Evolutionary conservation across 2,329 filamentous ascomycete genomes (phyloP).

Genomic region (Alternaria triticimaculans): DNA sequence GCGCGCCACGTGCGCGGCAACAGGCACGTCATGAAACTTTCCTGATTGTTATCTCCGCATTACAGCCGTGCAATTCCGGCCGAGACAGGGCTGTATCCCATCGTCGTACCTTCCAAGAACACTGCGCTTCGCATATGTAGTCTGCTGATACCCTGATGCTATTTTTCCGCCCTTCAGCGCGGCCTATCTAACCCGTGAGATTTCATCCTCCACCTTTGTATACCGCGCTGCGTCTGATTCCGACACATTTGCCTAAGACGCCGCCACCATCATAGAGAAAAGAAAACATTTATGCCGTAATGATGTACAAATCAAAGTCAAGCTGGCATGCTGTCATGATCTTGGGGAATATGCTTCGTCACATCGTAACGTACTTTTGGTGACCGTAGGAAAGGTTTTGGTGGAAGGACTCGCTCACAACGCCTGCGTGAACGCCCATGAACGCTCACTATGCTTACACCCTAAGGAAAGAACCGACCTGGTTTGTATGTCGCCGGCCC

Average conservation of each 20-base stretch:
- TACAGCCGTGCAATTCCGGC: neutral
- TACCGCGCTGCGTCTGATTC: conserved; percentile 3
- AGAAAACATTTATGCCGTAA: conserved; percentile 14
- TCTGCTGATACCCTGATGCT: conserved; percentile 4
- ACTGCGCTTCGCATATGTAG: neutral
- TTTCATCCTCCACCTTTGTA: neutral
- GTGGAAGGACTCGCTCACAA: conserved; percentile 24
- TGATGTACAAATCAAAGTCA: conserved; percentile 32
- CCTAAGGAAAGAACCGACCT: conserved; percentile 25
- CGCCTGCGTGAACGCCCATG: conserved; percentile 37
- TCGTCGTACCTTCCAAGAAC: neutral
- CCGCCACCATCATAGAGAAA: conserved; percentile 12
- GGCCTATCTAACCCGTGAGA: conserved; percentile 12
- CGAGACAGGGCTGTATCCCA: neutral
- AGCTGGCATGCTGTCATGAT: conserved; percentile 30
- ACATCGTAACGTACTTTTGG: conserved; percentile 42
- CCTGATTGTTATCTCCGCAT: conserved; percentile 5
- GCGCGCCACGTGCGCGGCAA: neutral
- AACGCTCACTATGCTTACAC: conserved; percentile 48
- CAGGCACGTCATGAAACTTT: conserved; percentile 18
- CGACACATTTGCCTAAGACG: conserved; percentile 2
- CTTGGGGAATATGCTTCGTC: conserved; percentile 38
- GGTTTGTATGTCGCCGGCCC: conserved; percentile 17
- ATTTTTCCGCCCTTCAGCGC: conserved; percentile 19
- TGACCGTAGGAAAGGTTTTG: conserved; percentile 19